phyloP scores from a whole-genome alignment of 805 yeast genomes.

The Metschnikowia dekortorum region DNA sequence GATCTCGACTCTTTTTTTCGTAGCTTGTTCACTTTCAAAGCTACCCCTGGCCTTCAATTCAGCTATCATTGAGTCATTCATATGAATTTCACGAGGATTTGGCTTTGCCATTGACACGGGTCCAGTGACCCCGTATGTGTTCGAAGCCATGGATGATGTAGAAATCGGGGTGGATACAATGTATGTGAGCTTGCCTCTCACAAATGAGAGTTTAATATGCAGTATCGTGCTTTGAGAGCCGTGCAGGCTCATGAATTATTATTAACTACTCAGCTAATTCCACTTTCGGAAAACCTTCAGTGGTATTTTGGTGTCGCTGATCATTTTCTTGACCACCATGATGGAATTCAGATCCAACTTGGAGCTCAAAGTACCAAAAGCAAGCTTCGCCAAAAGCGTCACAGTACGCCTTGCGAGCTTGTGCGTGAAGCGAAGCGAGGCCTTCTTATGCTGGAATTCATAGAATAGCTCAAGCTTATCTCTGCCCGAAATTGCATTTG shows the following conservation, averaged over 20 bases:
- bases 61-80: slow-evolving; percentile 71
- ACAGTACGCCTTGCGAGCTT: slow-evolving; percentile 9
- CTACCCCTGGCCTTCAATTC: slow-evolving; percentile 82
- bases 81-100: slow-evolving; percentile 67
- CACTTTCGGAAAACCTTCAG: slow-evolving; percentile 3
- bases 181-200: not conserved
- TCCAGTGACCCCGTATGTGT: not conserved
- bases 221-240: not conserved
- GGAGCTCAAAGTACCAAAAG: slow-evolving; percentile 10
- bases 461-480: slow-evolving; percentile 19
- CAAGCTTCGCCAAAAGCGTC: slow-evolving; percentile 11
- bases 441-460: slow-evolving; percentile 16
- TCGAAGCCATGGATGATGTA: not conserved
- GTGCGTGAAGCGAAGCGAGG: slow-evolving; percentile 18
- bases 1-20: slow-evolving; percentile 74
- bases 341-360: slow-evolving; percentile 12
- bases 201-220: slow-evolving; percentile 8
- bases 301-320: slow-evolving; percentile 8
- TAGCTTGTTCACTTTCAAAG: slow-evolving; percentile 82
- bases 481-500: slow-evolving; percentile 13
- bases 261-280: slow-evolving; percentile 52
- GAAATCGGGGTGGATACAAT: not conserved
- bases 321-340: slow-evolving; percentile 11
- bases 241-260: not conserved
- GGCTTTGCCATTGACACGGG: slow-evolving; percentile 88